A percentile compares a stretch with the other conserved stretches of the same genome.
These are phyloP conservation scores for Thraustochytrium sp. DNA, from an alignment of 352 stramenopile genomes.

Conservation along the genomic window DNA sequence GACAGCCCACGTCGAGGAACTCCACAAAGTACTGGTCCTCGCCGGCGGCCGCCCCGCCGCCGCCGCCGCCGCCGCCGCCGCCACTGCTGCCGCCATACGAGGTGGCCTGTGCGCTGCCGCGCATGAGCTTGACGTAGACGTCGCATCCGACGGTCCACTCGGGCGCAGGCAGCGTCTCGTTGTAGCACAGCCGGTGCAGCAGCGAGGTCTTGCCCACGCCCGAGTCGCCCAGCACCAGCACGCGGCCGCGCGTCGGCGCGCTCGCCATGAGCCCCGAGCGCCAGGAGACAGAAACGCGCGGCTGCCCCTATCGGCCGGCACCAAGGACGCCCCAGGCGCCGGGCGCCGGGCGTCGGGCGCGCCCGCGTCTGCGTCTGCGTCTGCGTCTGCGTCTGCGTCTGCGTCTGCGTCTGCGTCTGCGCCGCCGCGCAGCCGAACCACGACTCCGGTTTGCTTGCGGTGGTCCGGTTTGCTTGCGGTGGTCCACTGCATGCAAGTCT, in stretches of 20 bases:
- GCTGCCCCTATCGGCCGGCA: too few relatives aligned
- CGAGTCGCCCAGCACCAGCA: slow-evolving; percentile 73
- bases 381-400: too few relatives aligned
- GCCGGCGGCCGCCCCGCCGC: slow-evolving; percentile 17
- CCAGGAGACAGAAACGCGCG: too few relatives aligned
- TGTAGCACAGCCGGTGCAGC: slow-evolving; percentile 60
- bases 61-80: not conserved
- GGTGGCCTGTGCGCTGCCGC: not conserved
- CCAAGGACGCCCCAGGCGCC: too few relatives aligned
- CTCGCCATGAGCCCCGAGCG: too few relatives aligned
- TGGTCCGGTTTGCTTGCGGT: too few relatives aligned
- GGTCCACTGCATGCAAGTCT: too few relatives aligned
- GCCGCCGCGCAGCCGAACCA: too few relatives aligned
- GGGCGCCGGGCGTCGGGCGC: too few relatives aligned
- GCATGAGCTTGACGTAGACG: slow-evolving; percentile 54
- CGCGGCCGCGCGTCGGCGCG: slow-evolving; percentile 53
- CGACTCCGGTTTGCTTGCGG: too few relatives aligned
- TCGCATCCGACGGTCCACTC: slow-evolving; percentile 72
- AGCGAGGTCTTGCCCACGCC: slow-evolving; percentile 73
- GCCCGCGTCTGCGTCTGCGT: too few relatives aligned
- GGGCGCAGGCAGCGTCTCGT: slow-evolving; percentile 46
- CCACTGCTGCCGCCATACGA: not conserved
- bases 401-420: too few relatives aligned
- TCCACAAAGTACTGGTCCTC: slow-evolving; percentile 62
- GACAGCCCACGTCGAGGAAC: slow-evolving; percentile 71